Evolutionary conservation across 2,329 filamentous ascomycete species (phyloP), one percentile per base, ranked within the genome.

Genomic region (Canariomyces notabilis): DNA sequence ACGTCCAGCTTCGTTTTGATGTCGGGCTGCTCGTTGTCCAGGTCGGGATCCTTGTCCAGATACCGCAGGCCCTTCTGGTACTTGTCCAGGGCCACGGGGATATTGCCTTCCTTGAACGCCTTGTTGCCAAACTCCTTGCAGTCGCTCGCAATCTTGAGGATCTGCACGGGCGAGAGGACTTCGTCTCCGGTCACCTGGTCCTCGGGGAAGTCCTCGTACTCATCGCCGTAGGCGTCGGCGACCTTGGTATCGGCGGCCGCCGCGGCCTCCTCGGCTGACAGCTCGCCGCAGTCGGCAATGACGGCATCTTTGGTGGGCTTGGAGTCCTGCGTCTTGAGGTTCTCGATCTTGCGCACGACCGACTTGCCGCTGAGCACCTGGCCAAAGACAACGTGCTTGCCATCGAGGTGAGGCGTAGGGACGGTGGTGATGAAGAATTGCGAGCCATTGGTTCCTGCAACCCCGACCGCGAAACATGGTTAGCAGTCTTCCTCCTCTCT

Each of bases 381-480:
- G 53, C 93, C 93, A 59, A 96, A 98, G 19, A 98, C 90, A 37
- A 97, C 93, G 70, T 98, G 91, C 76, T 98, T 98, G 65, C 82
- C 82, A 66, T 98, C 90, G 32, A 97, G 80, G 67, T 97, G 93
- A 38, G 89, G 90, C 12, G 93, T 97, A n/a, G 83, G 77, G 22
- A 95, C 88, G 14, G 93, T 97, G 39, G 93, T 98, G 60, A 97
- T 75, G 78, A 98, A 98, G 79, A 98, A 98, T 64, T 98, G 93
- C 41, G 87, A 94, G 62, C 93, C 93, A 66, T 98, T 98, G 66
- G 93, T 95, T 59, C 85, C 84, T 87, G 56, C 15, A 22, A 35
- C 5, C 15, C 6, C 26, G 14, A 15, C 19, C n/a, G 18, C 9
- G 6, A 29, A 1, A 18, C 3, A n/a, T 6, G 19, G 41, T 48